phyloP scores from a whole-genome alignment of 2,329 filamentous ascomycete genomes.

The Hypoxylon sp. region DNA sequence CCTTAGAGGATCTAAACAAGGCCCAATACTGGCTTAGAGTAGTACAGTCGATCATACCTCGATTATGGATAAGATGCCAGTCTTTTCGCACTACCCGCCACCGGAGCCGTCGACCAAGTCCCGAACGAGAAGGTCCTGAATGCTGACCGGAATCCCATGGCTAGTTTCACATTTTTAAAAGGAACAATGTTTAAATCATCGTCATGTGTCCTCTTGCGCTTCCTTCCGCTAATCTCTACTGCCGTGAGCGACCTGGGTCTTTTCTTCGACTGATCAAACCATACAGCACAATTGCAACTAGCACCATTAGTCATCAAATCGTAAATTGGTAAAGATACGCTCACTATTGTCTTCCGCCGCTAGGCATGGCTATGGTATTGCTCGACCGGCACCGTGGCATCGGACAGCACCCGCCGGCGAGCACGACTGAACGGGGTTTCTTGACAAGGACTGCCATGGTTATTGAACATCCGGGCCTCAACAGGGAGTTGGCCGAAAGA shows the following conservation, averaged over 20 bases:
- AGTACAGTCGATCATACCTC: too few relatives aligned
- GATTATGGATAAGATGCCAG: too few relatives aligned
- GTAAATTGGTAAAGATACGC: neutral
- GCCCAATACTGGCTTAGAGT: too few relatives aligned
- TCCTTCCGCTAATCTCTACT: neutral
- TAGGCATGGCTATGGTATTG: neutral
- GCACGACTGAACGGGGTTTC: neutral
- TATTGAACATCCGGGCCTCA: neutral
- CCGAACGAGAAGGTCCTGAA: too few relatives aligned
- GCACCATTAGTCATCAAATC: neutral
- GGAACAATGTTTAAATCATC: neutral
- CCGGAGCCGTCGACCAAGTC: too few relatives aligned
- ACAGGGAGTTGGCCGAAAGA: neutral
- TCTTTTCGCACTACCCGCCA: too few relatives aligned
- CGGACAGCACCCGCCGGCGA: neutral
- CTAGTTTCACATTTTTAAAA: neutral
- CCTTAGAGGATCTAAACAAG: too few relatives aligned
- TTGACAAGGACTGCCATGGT: neutral
- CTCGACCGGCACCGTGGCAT: neutral
- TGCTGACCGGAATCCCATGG: too few relatives aligned
- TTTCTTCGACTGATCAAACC: neutral
- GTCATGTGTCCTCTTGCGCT: neutral
- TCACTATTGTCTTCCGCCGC: neutral
- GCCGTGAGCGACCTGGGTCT: neutral
- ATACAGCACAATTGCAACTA: neutral